phyloP scores from a whole-genome alignment of 164 flowering plant species.

The Sedum album region DNA sequence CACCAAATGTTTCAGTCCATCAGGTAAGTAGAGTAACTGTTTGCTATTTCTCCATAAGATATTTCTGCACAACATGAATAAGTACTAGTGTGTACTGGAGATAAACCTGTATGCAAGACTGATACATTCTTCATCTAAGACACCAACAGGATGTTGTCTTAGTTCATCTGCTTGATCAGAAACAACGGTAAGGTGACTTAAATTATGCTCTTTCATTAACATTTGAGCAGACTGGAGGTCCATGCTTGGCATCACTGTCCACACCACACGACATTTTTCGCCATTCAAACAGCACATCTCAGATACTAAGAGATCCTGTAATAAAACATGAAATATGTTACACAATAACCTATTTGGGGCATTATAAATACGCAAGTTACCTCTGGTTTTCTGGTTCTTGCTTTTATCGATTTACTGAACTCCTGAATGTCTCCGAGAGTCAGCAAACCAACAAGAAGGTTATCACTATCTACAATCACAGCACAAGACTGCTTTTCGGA shows the following conservation, averaged over 20 bases:
- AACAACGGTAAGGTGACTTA: constrained; percentile 66
- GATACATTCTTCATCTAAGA: constrained; percentile 65
- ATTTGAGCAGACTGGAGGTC: constrained; percentile 39
- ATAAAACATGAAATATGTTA: not conserved
- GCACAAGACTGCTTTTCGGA: constrained; percentile 76
- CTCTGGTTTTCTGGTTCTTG: constrained; percentile 27
- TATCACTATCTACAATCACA: constrained; percentile 46
- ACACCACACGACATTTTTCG: constrained; percentile 33
- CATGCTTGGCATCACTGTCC: constrained; percentile 68
- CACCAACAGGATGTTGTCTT: constrained; percentile 41
- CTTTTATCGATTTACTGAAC: constrained; percentile 34
- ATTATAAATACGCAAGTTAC: too few relatives aligned
- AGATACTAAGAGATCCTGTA: constrained; percentile 45
- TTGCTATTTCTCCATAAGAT: not conserved
- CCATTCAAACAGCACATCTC: constrained; percentile 40
- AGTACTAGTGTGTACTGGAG: not conserved
- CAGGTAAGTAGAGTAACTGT: not conserved
- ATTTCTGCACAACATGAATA: not conserved
- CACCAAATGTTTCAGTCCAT: not conserved
- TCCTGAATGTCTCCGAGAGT: constrained; percentile 63
- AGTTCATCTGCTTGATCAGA: constrained; percentile 27
- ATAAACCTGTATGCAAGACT: constrained; percentile 60
- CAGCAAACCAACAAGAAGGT: constrained; percentile 40
- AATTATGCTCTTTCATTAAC: constrained; percentile 46
- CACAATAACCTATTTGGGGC: not conserved